Base-by-base conservation (phyloP, 1,284 basidiomycete genomes). In the Laetiporus sulphureus region DNA sequence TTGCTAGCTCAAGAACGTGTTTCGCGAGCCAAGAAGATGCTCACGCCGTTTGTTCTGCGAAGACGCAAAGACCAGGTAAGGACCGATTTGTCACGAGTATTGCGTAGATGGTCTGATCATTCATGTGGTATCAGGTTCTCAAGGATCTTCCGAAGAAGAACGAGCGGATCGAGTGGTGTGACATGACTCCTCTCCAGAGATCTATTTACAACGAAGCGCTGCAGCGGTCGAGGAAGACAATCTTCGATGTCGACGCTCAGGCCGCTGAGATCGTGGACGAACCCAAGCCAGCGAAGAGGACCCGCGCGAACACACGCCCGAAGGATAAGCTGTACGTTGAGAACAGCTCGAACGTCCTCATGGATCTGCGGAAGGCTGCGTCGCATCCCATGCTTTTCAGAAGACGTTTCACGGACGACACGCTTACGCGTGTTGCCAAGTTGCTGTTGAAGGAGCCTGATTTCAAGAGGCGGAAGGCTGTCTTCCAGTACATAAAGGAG, bases 11-110 rank as follows among this genome's bases (percentile, higher is more conserved):
- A 90, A 58, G 86, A 93, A 60, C 83, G 94, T 35, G 88, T 97
- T 20, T 89, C 91, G 37, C 71, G 95, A 43, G 96, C 96, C 4
- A 96, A 98, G 67, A 92, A 89, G 61, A 97, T 99, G 93, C 93
- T 99, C 84, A 94, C 91, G 13, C 96, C 96, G 0, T 99, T 99
- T 60, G 94, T 99, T 21, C 75, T 99, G 16, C 86, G 96, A 18
- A 78, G 96, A 36, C 79, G 94, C 50, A 99, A 99, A 66, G 90
- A 93, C 49, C 88, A 92, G 67, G 87, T 81, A 50, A 39, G 66
- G 51, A n/a, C n/a, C n/a, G n/a, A n/a, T n/a, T n/a, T n/a, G n/a
- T n/a, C n/a, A n/a, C n/a, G n/a, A n/a, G n/a, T n/a, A n/a, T n/a
- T n/a, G n/a, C n/a, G n/a, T n/a, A n/a, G n/a, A n/a, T n/a, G n/a